Conservation (phyloP, 805 yeast species). For the Metschnikowia chrysomelidarum region DNA sequence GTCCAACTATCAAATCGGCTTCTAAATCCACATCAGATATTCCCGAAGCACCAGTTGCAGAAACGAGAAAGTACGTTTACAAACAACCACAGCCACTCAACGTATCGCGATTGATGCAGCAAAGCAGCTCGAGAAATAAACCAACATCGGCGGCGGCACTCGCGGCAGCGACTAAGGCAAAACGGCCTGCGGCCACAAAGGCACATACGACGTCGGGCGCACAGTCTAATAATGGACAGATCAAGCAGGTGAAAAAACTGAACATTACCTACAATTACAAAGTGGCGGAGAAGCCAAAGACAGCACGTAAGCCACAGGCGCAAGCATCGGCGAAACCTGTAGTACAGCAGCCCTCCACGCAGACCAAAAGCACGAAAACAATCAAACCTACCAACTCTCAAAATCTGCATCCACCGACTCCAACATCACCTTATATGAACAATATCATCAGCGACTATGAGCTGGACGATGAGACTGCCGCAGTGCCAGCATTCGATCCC, state of each 20-base stretch:
- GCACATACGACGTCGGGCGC: constrained; percentile 9
- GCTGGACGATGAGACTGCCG: constrained; percentile 10
- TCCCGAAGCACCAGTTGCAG: constrained; percentile 11
- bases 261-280: constrained; percentile 34
- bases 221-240: constrained; percentile 2
- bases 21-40: constrained; percentile 28
- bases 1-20: constrained; percentile 8
- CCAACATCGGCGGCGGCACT: not conserved
- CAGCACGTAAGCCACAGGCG: constrained; percentile 7
- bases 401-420: constrained; percentile 3
- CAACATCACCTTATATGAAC: constrained; percentile 28
- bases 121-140: constrained; percentile 10
- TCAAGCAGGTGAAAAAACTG: constrained; percentile 20
- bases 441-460: constrained; percentile 24
- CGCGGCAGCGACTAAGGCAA: constrained; percentile 1
- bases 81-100: constrained; percentile 41
- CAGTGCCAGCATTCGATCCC: not conserved
- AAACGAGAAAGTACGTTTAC: constrained; percentile 29
- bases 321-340: not conserved
- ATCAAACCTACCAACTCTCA: constrained; percentile 1
- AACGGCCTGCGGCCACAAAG: constrained; percentile 9
- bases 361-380: not conserved
- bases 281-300: constrained; percentile 14
- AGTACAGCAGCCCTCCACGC: not conserved
- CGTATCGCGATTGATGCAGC: constrained; percentile 32